Percentiles rank a stretch among this genome's conserved stretches.
Evolutionary conservation across 2,329 filamentous ascomycete species (phyloP).

Genomic region (Fusarium denticulatum): DNA sequence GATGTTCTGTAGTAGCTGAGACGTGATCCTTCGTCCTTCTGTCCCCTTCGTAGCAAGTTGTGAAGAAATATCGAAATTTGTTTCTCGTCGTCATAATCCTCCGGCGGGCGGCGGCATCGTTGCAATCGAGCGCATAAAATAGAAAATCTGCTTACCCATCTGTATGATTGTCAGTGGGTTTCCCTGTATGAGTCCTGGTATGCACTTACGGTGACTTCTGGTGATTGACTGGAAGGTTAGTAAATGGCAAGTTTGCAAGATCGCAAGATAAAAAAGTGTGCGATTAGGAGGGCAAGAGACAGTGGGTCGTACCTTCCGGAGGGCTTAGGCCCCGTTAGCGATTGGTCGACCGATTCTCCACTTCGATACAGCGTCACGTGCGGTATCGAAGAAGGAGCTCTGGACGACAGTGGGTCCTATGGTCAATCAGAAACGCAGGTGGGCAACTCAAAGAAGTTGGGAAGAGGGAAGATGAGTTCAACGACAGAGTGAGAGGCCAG

Average conservation of each 20-base stretch:
- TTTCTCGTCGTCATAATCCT: conserved; percentile 30
- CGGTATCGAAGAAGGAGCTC: not conserved
- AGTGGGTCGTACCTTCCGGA: conserved; percentile 44
- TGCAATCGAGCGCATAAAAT: conserved; percentile 33
- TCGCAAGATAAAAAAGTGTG: conserved; percentile 54
- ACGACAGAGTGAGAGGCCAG: conserved; percentile 20
- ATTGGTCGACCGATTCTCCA: conserved; percentile 46
- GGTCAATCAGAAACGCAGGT: conserved; percentile 39
- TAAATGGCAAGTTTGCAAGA: conserved; percentile 53
- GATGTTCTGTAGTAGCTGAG: not conserved
- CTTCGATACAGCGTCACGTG: conserved; percentile 36
- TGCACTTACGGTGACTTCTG: conserved; percentile 61
- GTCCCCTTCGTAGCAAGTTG: conserved; percentile 1
- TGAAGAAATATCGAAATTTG: conserved; percentile 34
- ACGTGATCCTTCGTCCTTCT: conserved; percentile 7
- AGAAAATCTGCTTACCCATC: conserved; percentile 68
- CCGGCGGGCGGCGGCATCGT: conserved; percentile 41
- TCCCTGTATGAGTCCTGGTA: conserved; percentile 44
- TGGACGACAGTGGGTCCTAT: not conserved
- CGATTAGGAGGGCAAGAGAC: conserved; percentile 51
- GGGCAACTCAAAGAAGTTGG: conserved; percentile 22
- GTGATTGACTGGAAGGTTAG: conserved; percentile 55
- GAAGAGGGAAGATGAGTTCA: conserved; percentile 25
- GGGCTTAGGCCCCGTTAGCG: conserved; percentile 50
- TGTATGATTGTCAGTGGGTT: conserved; percentile 55